A percentile compares a stretch with the other conserved stretches of the same genome.
Evolutionary conservation across 306 rosid genomes (phyloP).

Genomic region (Cicer pinnatifidum): DNA sequence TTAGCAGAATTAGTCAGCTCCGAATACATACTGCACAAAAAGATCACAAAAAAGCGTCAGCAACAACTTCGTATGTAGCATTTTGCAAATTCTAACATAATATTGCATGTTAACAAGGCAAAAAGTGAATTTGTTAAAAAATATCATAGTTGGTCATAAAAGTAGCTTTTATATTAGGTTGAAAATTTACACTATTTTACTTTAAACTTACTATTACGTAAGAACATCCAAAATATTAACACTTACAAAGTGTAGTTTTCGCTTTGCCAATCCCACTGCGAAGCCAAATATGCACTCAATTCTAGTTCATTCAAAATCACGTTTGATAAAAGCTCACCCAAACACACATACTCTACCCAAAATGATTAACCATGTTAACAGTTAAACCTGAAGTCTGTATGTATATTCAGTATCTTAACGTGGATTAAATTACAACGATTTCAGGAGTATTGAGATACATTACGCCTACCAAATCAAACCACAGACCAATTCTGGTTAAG

Average conservation of each 20-base stretch:
- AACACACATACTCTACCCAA: not conserved
- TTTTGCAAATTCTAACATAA: conserved; percentile 20
- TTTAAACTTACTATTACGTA: not conserved
- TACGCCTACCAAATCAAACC: conserved; percentile 11
- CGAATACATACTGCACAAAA: conserved; percentile 73
- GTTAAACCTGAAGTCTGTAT: conserved; percentile 8
- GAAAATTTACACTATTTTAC: not conserved
- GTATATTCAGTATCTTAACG: conserved; percentile 24
- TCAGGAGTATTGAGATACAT: conserved; percentile 18
- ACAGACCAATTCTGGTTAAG: not conserved
- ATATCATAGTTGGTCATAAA: not conserved
- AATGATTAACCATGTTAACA: not conserved
- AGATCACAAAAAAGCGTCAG: conserved; percentile 44
- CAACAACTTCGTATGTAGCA: conserved; percentile 27
- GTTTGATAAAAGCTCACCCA: not conserved
- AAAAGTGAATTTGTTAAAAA: no score
- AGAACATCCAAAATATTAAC: not conserved
- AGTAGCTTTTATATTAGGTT: not conserved
- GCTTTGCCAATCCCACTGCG: no score
- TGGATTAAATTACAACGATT: conserved; percentile 13
- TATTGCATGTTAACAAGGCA: not conserved
- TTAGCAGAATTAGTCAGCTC: conserved; percentile 77
- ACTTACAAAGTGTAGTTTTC: no score
- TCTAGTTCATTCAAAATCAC: not conserved
- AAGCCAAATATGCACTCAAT: not conserved